phyloP scores from a whole-genome alignment of 1,284 basidiomycete genomes.

The Irpex rosettiformis region DNA sequence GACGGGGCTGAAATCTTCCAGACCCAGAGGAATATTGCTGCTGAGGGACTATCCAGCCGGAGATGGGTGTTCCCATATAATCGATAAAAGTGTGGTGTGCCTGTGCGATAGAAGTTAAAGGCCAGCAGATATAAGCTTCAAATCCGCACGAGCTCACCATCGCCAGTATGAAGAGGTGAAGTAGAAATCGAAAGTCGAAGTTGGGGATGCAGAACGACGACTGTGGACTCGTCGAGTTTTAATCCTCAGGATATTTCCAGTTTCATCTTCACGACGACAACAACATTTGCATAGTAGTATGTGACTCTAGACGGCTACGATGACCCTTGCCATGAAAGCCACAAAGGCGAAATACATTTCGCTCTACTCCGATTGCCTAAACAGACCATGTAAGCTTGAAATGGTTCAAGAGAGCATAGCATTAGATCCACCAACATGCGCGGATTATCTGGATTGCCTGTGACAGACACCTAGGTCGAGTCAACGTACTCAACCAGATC shows the following conservation, averaged over 20 bases:
- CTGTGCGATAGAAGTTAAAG: not conserved
- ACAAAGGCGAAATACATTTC: not conserved
- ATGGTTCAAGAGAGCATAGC: not conserved
- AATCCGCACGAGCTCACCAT: not conserved
- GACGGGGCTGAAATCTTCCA: not conserved
- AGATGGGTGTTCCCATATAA: not conserved
- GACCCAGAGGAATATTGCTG: not conserved
- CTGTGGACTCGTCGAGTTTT: not conserved
- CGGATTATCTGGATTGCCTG: not conserved
- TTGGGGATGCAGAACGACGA: not conserved
- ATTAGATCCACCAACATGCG: not conserved
- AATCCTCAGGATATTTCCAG: not conserved
- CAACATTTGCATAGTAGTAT: not conserved
- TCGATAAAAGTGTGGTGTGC: conserved; percentile 1
- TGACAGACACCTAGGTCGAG: not conserved
- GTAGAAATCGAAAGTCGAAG: not conserved
- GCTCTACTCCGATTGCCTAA: too few relatives aligned
- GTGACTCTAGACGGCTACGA: not conserved
- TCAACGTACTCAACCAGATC: not conserved
- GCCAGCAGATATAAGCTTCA: not conserved
- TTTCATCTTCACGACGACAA: not conserved
- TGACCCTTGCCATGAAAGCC: not conserved
- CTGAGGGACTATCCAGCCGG: conserved; percentile 1
- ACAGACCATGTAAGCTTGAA: too few relatives aligned
- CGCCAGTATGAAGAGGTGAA: not conserved